Percentiles rank a stretch among this genome's conserved stretches.
These are phyloP conservation scores for Penicillium sp. DNA, from an alignment of 2,329 filamentous ascomycete species.

Conservation along the genomic window DNA sequence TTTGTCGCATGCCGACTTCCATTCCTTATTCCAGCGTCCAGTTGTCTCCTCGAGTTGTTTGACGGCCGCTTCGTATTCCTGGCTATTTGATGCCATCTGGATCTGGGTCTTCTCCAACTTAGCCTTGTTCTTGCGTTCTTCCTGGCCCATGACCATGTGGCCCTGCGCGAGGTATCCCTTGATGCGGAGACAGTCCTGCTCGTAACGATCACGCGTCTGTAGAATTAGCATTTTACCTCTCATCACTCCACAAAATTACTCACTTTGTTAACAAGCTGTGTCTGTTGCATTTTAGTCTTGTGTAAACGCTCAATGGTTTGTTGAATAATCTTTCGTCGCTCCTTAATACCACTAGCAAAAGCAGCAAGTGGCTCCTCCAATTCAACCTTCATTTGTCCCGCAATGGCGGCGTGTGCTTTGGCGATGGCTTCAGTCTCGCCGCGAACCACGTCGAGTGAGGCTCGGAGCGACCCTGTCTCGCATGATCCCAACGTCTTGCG, in stretches of 20 bases:
- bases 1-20: slow-evolving; percentile 95
- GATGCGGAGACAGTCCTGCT: slow-evolving; percentile 96
- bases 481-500: slow-evolving; percentile 86
- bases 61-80: slow-evolving; percentile 88
- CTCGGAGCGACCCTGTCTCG: slow-evolving; percentile 77
- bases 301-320: slow-evolving; percentile 89
- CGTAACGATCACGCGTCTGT: slow-evolving; percentile 85
- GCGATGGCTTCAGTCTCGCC: slow-evolving; percentile 90
- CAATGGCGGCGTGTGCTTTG: slow-evolving; percentile 87
- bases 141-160: slow-evolving; percentile 99
- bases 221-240: slow-evolving; percentile 2
- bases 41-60: slow-evolving; percentile 95
- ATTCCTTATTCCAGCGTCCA: slow-evolving; percentile 92
- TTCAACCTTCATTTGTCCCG: slow-evolving; percentile 91
- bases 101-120: slow-evolving; percentile 99
- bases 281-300: slow-evolving; percentile 91
- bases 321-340: slow-evolving; percentile 94
- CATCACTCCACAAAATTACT: slow-evolving; percentile 17
- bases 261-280: slow-evolving; percentile 85
- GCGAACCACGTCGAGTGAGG: slow-evolving; percentile 81
- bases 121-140: slow-evolving; percentile 97
- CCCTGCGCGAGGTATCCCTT: slow-evolving; percentile 98
- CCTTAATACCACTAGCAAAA: slow-evolving; percentile 93
- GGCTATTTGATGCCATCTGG: slow-evolving; percentile 84
- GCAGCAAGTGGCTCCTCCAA: slow-evolving; percentile 89